Evolutionary conservation across 768 basidiomycete species (phyloP), one percentile per base, ranked within the genome.

Genomic region (Phlegmacium glaucopus): DNA sequence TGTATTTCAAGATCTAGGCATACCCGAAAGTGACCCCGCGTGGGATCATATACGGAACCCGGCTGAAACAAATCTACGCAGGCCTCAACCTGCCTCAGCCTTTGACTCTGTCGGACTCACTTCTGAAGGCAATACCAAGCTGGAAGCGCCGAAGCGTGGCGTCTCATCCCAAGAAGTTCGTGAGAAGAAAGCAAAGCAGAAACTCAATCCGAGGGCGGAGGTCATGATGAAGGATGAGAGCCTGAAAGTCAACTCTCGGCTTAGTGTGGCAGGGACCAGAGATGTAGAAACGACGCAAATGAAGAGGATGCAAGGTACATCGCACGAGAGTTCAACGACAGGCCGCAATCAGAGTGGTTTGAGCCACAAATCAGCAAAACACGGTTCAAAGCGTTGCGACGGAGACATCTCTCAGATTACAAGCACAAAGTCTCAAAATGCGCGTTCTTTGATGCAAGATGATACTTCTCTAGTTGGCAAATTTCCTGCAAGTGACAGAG

Each of bases 11-110:
- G 61, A 59, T 25, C 65, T 87, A 44, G 74, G 73, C 18, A 78
- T 87, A 50, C 78, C 79, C 17, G 73, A 82, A 47, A 72, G 67
- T 12, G 82, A 89, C 61, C 71, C 80, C 4, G 67, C 71, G n/a
- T 90, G 87, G 87, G 61, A 70, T 9, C 73, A 83, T 53, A 73
- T 82, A 12, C 54, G 59, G 30, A 65, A 56, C 45, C 65, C 22
- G 22, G 22, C 22, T 22, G 22, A 22, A 22, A 22, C 22, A 22
- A 22, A 22, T 22, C 5, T 22, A 5, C 22, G 22, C 5, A 22
- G 22, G 22, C 45, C 27, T 40, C 53, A 44, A 9, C 42, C 58
- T 13, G 22, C 62, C 32, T 36, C 53, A 15, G 37, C 56, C 6
- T 29, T 57, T 11, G 48, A 51, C 9, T 22, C 22, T 22, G 22